phyloP scores from a whole-genome alignment of 202 grass and related monocot species.

The Musa balbisiana region DNA sequence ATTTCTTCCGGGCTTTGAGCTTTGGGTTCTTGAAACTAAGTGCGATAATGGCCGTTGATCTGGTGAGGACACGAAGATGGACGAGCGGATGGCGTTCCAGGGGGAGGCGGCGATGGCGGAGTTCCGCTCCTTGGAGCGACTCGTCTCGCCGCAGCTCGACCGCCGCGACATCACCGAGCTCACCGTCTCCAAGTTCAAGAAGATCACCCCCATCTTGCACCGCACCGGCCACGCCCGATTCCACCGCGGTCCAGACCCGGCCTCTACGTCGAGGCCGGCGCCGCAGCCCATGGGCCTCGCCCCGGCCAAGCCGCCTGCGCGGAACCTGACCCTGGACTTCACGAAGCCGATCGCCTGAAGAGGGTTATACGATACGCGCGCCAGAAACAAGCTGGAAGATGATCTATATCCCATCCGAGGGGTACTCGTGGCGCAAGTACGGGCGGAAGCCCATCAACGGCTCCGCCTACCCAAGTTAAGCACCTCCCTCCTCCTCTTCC shows the following conservation, averaged over 20 bases:
- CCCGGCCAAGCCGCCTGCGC: not conserved
- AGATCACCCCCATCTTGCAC: conserved; percentile 49
- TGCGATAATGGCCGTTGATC: conserved; percentile 33
- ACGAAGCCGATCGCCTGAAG: conserved; percentile 20
- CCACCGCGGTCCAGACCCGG: conserved; percentile 31
- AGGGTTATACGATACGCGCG: conserved; percentile 14
- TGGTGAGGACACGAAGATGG: conserved; percentile 34
- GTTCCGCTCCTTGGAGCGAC: conserved; percentile 45
- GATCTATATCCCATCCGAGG: conserved; percentile 37
- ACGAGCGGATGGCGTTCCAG: conserved; percentile 54
- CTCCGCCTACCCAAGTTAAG: conserved; percentile 36
- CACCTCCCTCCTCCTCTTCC: no score
- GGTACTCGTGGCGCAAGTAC: conserved; percentile 45
- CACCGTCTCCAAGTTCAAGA: conserved; percentile 47
- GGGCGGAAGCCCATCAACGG: conserved; percentile 56
- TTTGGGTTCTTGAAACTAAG: not conserved
- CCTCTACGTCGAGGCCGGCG: conserved; percentile 2
- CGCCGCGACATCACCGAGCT: conserved; percentile 45
- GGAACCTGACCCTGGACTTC: conserved; percentile 37
- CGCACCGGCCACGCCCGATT: conserved; percentile 55
- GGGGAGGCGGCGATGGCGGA: conserved; percentile 33
- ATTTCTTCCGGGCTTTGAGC: not conserved
- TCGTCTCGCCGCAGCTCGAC: conserved; percentile 30
- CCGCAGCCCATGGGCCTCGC: conserved; percentile 16
- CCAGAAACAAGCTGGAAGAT: conserved; percentile 39